Evolutionary conservation across 73 alveolate species (phyloP), one percentile per base, ranked within the genome.

Genomic region (Durusdinium trenchii): DNA sequence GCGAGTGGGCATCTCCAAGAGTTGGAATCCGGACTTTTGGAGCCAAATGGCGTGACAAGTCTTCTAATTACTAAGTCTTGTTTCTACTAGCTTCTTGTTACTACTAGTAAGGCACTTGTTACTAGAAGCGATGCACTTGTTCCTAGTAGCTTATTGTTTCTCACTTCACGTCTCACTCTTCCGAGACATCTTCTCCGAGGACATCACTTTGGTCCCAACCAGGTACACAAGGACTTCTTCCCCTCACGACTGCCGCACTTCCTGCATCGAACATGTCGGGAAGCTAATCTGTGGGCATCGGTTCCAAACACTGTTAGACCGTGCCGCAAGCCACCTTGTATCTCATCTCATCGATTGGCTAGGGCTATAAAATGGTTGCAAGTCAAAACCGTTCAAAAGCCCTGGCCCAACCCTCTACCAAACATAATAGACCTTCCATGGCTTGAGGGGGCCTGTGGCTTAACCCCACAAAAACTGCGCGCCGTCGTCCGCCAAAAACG

Each of bases 191-290:
- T n/a, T n/a, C n/a, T n/a, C n/a, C 64, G 61, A n/a, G 60, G 26
- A 26, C 28, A 26, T 42, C 43, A n/a, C 98, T 89, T 91, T 91
- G 89, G 81, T 91, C 42, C 98, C 98, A 51, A 91, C 98, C 57
- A 91, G 89, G 85, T 91, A 91, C 10, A 91, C 98, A 10, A 91
- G 43, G 78, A 91, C 98, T 48, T 91, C 98, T 57, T 91, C 98
- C 6, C 98, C 98, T 5, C 98, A 75, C 9, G 98, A 91, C 78
- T 91, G 98, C 12, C 98, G 87, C 52, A 91, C 98, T 32, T 91
- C 98, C 98, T 91, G 89, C 57, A 35, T n/a, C 81, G 6, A 28
- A 64, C 23, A 6, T 28, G 38, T 16, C 12, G 79, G 23, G 79
- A 64, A 67, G 42, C 36, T 32, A 42, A n/a, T 67, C n/a, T 67